These are phyloP conservation scores for Quercus alba DNA, from an alignment of 306 rosid species.

Conservation along the genomic window DNA sequence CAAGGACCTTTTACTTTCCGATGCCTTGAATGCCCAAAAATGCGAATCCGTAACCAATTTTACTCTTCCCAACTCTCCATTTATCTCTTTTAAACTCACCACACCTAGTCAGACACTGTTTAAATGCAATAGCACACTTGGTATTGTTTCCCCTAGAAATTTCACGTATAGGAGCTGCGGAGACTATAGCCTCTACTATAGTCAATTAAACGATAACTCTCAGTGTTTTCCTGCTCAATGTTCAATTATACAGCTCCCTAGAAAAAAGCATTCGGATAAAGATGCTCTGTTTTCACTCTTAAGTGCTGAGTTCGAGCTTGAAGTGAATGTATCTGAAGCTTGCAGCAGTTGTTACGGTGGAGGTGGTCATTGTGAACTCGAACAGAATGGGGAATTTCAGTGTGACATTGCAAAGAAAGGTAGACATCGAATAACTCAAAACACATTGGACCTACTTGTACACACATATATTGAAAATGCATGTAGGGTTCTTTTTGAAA, in stretches of 20 bases:
- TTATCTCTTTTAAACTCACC: slow-evolving; percentile 13
- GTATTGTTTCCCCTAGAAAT: neutral
- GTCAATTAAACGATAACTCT: neutral
- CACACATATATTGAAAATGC: too few relatives aligned
- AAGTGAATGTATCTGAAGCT: slow-evolving; percentile 5
- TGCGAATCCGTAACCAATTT: neutral
- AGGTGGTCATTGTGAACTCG: too few relatives aligned
- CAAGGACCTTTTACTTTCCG: too few relatives aligned
- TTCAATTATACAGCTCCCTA: slow-evolving; percentile 12
- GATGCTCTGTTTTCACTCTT: slow-evolving; percentile 1
- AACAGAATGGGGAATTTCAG: too few relatives aligned
- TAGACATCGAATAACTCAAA: too few relatives aligned
- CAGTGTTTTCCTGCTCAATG: neutral
- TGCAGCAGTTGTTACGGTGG: slow-evolving; percentile 16
- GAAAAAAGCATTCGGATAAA: neutral
- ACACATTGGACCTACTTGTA: too few relatives aligned
- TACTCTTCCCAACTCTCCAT: neutral
- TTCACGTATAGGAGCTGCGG: neutral
- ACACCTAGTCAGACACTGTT: neutral
- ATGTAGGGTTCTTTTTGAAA: too few relatives aligned
- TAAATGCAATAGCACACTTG: slow-evolving; percentile 2
- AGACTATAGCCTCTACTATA: slow-evolving; percentile 16
- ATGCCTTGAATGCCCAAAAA: too few relatives aligned
- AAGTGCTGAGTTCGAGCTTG: slow-evolving; percentile 5
- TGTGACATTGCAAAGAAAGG: too few relatives aligned